These are phyloP conservation scores for Yarrowia deformans DNA, from an alignment of 805 yeast species.

Conservation along the genomic window DNA sequence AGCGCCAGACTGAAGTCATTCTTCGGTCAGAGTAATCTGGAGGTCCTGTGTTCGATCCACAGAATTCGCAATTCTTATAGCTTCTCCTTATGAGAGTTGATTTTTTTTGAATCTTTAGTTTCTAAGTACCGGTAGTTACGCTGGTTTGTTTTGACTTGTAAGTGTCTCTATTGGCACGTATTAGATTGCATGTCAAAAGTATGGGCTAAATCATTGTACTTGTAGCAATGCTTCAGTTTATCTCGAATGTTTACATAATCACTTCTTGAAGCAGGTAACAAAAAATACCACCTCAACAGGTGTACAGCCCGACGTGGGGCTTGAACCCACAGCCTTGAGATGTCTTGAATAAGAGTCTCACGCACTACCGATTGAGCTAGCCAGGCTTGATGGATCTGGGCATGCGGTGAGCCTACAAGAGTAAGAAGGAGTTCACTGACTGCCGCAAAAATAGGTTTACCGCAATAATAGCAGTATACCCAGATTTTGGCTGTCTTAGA, in stretches of 20 bases:
- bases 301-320: slow-evolving; percentile 28
- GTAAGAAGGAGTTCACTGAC: background rate
- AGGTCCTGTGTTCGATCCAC: slow-evolving; percentile 89
- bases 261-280: background rate
- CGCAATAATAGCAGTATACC: too few species aligned
- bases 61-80: slow-evolving; percentile 50
- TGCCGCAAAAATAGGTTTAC: background rate
- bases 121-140: too few species aligned
- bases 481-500: too few species aligned
- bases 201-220: too few species aligned
- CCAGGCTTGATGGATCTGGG: slow-evolving; percentile 6
- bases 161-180: too few species aligned
- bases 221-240: background rate
- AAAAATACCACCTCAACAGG: background rate
- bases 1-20: slow-evolving; percentile 52
- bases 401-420: background rate
- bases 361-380: slow-evolving; percentile 36
- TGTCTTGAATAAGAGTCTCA: slow-evolving; percentile 25
- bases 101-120: background rate
- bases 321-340: slow-evolving; percentile 37
- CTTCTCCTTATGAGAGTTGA: background rate
- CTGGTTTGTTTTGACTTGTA: too few species aligned
- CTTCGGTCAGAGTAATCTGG: slow-evolving; percentile 56
- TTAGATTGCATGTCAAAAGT: too few species aligned
- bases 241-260: background rate